Base-by-base conservation (phyloP, 495 filamentous ascomycete genomes). In the Baudoinia panamericana region DNA sequence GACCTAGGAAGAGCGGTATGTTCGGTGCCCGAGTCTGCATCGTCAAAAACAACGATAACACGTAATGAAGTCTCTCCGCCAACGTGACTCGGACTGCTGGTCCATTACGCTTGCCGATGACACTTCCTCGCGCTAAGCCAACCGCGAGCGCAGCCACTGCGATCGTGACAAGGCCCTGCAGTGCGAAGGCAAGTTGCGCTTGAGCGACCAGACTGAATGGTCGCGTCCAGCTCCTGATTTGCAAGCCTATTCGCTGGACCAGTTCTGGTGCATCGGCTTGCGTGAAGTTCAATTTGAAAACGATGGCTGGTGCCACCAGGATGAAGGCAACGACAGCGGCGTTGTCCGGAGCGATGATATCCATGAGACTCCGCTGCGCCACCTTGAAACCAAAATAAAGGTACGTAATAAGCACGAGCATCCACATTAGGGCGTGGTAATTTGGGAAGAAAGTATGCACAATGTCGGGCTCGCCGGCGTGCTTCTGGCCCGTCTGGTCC, bases 401-500 rank as follows among this genome's bases (percentile, higher is more conserved):
- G 55, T 96, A 96, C 2, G 83, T 78, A 10, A 66, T 51, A 6
- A 73, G 58, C 13, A 94, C 68, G 16, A 93, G 61, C n/a, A 50
- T 51, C 88, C 90, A 97, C 8, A 97, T 67, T 1, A 79, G 36
- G 16, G 62, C 40, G 1, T 70, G 74, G 47, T 82, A 70, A 1
- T 59, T 55, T 24, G 73, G 61, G 16, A 95, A 63, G 48, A 80
- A 78, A 6, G 48, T 65, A 25, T 74, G 76, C 39, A 79, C 77
- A 36, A 94, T 90, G 53, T 94, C 87, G 34, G 84, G 73, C 35
- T 78, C 80, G 11, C 84, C 88, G 12, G 90, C 76, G 48, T 82
- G 82, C 45, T 99, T 99, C 50, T 94, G 86, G 17, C 90, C 90
- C 0, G 90, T 96, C 57, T 95, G 90, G 56, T 95, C 95, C 87